Conservation (phyloP, 768 basidiomycete species). For the Nevesoporus exiguus region DNA sequence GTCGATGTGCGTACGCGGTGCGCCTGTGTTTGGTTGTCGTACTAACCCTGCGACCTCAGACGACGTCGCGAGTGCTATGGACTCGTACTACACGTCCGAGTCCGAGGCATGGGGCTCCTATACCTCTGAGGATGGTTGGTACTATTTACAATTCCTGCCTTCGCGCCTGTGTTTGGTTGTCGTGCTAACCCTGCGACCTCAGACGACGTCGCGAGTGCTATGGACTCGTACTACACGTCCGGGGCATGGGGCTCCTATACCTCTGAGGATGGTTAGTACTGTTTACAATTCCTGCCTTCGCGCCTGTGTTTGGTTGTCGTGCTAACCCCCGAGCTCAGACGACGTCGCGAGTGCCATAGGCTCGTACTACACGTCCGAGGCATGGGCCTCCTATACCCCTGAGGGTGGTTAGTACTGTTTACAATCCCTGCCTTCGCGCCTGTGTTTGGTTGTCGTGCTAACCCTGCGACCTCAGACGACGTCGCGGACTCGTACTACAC, state of each 20-base stretch:
- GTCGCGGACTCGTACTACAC: slow-evolving; percentile 38
- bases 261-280: no score
- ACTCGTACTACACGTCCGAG: slow-evolving; percentile 38
- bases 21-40: background rate
- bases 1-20: slow-evolving; percentile 42
- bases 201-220: slow-evolving; percentile 35
- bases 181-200: slow-evolving; percentile 4
- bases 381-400: slow-evolving; percentile 34
- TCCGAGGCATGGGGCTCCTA: slow-evolving; percentile 36
- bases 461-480: slow-evolving; percentile 12
- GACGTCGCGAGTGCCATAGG: slow-evolving; percentile 39
- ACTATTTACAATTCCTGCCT: background rate
- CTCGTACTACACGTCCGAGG: slow-evolving; percentile 38
- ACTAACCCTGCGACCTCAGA: slow-evolving; percentile 8
- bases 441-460: background rate
- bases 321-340: slow-evolving; percentile 9
- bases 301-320: background rate
- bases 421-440: background rate
- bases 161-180: background rate
- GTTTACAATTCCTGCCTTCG: no score
- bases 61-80: slow-evolving; percentile 38
- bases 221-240: slow-evolving; percentile 40
- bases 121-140: slow-evolving; percentile 23
- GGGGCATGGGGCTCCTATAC: no score
- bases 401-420: slow-evolving; percentile 10